Percentiles rank a stretch among this genome's conserved stretches.
These are phyloP conservation scores for Bryoglossum gracile DNA, from an alignment of 495 filamentous ascomycete genomes.

Conservation along the genomic window DNA sequence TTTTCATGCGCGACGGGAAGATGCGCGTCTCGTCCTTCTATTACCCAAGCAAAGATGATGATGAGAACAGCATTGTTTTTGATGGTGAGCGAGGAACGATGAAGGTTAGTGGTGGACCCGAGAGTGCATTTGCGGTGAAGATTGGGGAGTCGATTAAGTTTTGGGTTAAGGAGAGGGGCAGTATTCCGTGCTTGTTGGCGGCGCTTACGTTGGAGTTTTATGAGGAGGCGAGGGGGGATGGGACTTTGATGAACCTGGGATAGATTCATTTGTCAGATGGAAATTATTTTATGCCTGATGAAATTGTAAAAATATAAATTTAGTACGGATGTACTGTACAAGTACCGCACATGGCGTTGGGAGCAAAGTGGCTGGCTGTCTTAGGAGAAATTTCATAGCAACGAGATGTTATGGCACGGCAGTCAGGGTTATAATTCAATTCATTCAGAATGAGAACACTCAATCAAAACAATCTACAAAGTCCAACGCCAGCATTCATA, in stretches of 20 bases:
- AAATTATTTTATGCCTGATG: no score
- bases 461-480: background rate
- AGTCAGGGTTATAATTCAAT: background rate
- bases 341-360: background rate
- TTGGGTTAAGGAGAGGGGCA: slow-evolving; percentile 87
- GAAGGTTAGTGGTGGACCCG: slow-evolving; percentile 89
- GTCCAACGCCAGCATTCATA: background rate
- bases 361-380: background rate
- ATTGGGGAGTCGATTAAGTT: slow-evolving; percentile 79
- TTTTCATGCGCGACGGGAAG: slow-evolving; percentile 89
- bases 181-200: slow-evolving; percentile 87
- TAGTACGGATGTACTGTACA: background rate
- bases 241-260: slow-evolving; percentile 9
- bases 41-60: slow-evolving; percentile 61
- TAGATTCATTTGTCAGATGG: no score
- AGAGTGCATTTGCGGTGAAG: slow-evolving; percentile 75
- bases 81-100: slow-evolving; percentile 92
- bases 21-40: slow-evolving; percentile 79
- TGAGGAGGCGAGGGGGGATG: slow-evolving; percentile 50
- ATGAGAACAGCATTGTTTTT: slow-evolving; percentile 90
- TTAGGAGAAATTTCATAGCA: no score
- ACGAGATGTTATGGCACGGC: no score
- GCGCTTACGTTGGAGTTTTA: slow-evolving; percentile 87
- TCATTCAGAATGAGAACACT: slow-evolving; percentile 1
- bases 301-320: no score